phyloP scores from a whole-genome alignment of 1,284 basidiomycete genomes.

The Trametes sp. region DNA sequence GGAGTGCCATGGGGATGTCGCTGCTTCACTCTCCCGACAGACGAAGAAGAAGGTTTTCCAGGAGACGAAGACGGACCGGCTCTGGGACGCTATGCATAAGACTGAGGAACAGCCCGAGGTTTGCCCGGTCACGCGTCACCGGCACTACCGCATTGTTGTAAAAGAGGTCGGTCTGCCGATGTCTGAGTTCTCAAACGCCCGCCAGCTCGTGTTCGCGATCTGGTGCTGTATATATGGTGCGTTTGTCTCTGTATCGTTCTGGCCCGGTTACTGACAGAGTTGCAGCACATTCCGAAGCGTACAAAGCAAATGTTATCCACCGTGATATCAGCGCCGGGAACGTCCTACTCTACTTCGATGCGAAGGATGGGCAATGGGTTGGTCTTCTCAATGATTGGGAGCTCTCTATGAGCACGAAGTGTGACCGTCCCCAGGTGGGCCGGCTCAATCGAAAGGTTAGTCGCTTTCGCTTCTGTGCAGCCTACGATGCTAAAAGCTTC shows the following conservation, averaged over 20 bases:
- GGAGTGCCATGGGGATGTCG: too few species aligned
- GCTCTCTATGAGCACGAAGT: slow-evolving; percentile 16
- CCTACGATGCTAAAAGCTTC: too few species aligned
- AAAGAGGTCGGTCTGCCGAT: slow-evolving; percentile 31
- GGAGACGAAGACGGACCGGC: not conserved
- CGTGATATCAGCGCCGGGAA: slow-evolving; percentile 16
- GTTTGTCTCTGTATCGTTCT: not conserved
- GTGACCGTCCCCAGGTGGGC: not conserved
- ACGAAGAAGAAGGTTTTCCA: too few species aligned
- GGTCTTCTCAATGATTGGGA: slow-evolving; percentile 24
- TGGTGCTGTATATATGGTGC: not conserved
- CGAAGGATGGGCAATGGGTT: not conserved
- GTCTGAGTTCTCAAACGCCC: not conserved
- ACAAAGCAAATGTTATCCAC: slow-evolving; percentile 11
- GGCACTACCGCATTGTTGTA: slow-evolving; percentile 29
- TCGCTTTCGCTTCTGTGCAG: not conserved
- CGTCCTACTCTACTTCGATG: not conserved
- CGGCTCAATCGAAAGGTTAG: slow-evolving; percentile 16
- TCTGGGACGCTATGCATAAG: too few species aligned
- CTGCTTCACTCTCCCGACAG: too few species aligned
- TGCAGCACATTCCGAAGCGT: slow-evolving; percentile 15
- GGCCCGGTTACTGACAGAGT: not conserved
- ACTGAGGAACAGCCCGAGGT: too few species aligned
- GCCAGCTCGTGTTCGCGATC: not conserved
- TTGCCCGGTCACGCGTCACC: too few species aligned